Percentiles rank a stretch among this genome's conserved stretches.
These are phyloP conservation scores for Trichoderma asperelloides DNA, from an alignment of 495 filamentous ascomycete species.

Conservation along the genomic window DNA sequence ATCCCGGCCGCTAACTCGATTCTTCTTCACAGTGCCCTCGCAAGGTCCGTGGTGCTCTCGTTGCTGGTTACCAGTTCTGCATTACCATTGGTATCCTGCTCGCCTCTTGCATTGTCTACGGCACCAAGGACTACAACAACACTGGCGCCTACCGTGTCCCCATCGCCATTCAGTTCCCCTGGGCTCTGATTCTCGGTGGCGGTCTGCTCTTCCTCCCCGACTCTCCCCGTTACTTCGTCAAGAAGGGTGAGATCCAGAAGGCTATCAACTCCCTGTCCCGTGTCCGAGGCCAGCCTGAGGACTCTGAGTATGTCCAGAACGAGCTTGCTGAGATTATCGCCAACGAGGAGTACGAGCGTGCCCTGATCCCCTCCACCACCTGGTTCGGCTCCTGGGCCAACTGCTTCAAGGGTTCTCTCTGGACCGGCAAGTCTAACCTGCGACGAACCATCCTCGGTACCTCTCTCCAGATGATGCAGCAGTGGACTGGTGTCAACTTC, in stretches of 20 bases:
- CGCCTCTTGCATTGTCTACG: constrained; percentile 57
- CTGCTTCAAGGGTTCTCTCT: constrained; percentile 59
- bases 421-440: constrained; percentile 49
- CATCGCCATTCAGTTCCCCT: constrained; percentile 57
- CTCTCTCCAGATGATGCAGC: constrained; percentile 55
- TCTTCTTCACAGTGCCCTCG: constrained; percentile 67
- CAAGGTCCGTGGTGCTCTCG: constrained; percentile 59
- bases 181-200: constrained; percentile 52
- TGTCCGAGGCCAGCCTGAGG: constrained; percentile 44
- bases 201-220: constrained; percentile 47
- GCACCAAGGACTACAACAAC: constrained; percentile 47
- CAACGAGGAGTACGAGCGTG: constrained; percentile 56
- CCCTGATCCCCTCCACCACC: constrained; percentile 47
- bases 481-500: constrained; percentile 25
- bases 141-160: constrained; percentile 65
- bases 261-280: constrained; percentile 42
- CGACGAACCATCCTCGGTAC: constrained; percentile 62
- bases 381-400: constrained; percentile 53
- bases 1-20: constrained; percentile 25
- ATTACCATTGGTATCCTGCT: constrained; percentile 62
- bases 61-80: constrained; percentile 63
- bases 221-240: constrained; percentile 55
- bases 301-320: constrained; percentile 55
- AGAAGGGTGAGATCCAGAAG: constrained; percentile 43
- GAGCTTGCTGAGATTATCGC: constrained; percentile 67